These are phyloP conservation scores for Camellia japonica DNA, from an alignment of 148 eudicot genomes.

Conservation along the genomic window DNA sequence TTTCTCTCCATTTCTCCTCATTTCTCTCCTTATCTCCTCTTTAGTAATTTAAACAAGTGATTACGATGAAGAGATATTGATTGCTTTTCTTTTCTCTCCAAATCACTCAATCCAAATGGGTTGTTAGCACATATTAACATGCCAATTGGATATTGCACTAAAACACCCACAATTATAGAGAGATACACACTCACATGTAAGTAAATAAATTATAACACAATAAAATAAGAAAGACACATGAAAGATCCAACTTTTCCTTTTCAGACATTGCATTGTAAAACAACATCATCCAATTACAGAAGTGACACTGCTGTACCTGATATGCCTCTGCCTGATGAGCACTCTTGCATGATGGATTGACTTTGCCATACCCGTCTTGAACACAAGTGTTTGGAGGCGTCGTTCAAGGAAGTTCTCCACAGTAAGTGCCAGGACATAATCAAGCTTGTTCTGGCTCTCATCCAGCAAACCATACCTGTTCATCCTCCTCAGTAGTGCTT, in stretches of 20 bases:
- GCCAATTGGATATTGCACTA: too few relatives aligned
- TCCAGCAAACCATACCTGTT: conserved; percentile 54
- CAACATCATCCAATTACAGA: neutral
- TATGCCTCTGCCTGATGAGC: conserved; percentile 71
- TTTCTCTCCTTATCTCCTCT: too few relatives aligned
- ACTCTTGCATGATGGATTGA: conserved; percentile 77
- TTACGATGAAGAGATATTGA: too few relatives aligned
- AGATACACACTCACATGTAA: neutral
- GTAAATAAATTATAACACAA: too few relatives aligned
- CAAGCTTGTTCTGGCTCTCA: conserved; percentile 70
- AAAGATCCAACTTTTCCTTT: neutral
- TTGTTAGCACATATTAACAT: too few relatives aligned
- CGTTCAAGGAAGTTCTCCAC: conserved; percentile 76
- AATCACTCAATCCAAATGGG: too few relatives aligned
- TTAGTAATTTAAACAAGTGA: too few relatives aligned
- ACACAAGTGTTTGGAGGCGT: conserved; percentile 68
- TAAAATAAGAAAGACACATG: neutral
- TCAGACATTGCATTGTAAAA: neutral
- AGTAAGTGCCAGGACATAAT: conserved; percentile 67
- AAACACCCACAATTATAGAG: neutral
- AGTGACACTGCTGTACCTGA: conserved; percentile 37
- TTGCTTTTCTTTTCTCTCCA: too few relatives aligned
- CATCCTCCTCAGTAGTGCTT: conserved; percentile 72
- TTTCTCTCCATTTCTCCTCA: too few relatives aligned
- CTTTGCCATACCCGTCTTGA: conserved; percentile 81